Evolutionary conservation across 495 filamentous ascomycete species (phyloP).

Genomic region (Apiosordaria backusii): DNA sequence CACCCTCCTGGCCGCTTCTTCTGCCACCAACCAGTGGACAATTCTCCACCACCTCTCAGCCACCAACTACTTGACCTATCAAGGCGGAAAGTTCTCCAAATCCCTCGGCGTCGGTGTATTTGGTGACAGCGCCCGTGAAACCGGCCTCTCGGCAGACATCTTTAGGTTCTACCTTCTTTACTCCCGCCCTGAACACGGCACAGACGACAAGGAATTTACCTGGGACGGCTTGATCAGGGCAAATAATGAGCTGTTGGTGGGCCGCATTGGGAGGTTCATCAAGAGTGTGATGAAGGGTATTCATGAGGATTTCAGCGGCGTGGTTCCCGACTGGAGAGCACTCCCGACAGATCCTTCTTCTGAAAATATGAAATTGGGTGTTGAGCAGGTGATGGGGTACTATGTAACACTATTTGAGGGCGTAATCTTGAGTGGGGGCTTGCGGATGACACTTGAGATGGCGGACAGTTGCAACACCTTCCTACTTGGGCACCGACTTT

Average conservation of each 20-base stretch:
- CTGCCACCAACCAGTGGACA: conserved; percentile 59
- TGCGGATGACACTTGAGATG: conserved; percentile 67
- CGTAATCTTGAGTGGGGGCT: conserved; percentile 67
- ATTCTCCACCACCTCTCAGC: conserved; percentile 72
- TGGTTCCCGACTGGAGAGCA: conserved; percentile 50
- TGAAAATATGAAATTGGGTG: not conserved
- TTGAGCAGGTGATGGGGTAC: conserved; percentile 45
- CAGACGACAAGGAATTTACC: not conserved
- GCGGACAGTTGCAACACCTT: not conserved
- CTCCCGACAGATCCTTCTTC: conserved; percentile 32
- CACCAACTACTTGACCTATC: not conserved
- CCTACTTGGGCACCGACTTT: not conserved
- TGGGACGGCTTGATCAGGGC: conserved; percentile 22
- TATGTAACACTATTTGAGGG: conserved; percentile 68
- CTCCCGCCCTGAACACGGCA: conserved; percentile 35
- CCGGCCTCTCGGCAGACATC: not conserved
- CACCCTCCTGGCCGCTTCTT: conserved; percentile 44
- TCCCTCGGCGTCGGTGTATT: not conserved
- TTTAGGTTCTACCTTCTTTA: not conserved
- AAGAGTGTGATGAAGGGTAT: conserved; percentile 40
- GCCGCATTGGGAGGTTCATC: not conserved
- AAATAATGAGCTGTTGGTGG: not conserved
- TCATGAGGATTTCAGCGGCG: conserved; percentile 25
- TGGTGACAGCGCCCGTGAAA: not conserved
- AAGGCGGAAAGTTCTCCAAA: not conserved